These are phyloP conservation scores for Trypanosomatidae sp. DNA, from an alignment of 208 protist genomes.

Conservation along the genomic window DNA sequence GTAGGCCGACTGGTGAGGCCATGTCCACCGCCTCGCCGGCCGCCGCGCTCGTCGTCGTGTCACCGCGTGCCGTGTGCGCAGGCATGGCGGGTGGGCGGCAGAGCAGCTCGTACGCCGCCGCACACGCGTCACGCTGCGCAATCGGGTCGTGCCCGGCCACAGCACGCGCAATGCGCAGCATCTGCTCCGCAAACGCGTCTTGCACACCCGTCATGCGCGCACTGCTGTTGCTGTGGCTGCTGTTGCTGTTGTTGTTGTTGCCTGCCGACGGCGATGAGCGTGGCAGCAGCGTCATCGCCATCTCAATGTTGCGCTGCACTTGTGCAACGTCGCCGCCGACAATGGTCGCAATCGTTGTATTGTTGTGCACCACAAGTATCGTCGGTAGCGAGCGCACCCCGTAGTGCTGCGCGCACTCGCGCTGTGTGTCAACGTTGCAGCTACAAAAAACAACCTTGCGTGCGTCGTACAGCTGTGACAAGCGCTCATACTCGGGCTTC, in stretches of 20 bases:
- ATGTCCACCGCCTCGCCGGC: too few species aligned
- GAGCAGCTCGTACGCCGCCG: conserved; percentile 26
- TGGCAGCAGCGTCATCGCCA: conserved; percentile 10
- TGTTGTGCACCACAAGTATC: conserved; percentile 60
- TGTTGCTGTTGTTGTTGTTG: neutral
- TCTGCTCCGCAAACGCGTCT: conserved; percentile 26
- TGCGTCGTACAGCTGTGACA: conserved; percentile 32
- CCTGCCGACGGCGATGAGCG: neutral
- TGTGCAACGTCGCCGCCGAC: conserved; percentile 27
- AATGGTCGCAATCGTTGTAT: conserved; percentile 24
- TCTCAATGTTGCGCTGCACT: conserved; percentile 41
- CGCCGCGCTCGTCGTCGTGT: too few species aligned
- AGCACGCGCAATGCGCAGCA: conserved; percentile 30
- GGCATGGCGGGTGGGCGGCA: too few species aligned
- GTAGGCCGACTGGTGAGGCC: conserved; percentile 16
- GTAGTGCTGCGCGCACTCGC: conserved; percentile 40
- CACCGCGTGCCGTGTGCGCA: too few species aligned
- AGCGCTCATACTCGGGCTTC: conserved; percentile 44
- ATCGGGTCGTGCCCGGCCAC: conserved; percentile 19
- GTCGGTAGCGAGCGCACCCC: conserved; percentile 47
- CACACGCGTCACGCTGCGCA: conserved; percentile 17
- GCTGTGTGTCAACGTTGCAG: conserved; percentile 72
- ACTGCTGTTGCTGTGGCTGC: neutral
- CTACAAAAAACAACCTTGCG: conserved; percentile 47
- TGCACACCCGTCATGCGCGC: conserved; percentile 1